Evolutionary conservation across 2,329 filamentous ascomycete genomes (phyloP).

Genomic region (Penicillium sp.): DNA sequence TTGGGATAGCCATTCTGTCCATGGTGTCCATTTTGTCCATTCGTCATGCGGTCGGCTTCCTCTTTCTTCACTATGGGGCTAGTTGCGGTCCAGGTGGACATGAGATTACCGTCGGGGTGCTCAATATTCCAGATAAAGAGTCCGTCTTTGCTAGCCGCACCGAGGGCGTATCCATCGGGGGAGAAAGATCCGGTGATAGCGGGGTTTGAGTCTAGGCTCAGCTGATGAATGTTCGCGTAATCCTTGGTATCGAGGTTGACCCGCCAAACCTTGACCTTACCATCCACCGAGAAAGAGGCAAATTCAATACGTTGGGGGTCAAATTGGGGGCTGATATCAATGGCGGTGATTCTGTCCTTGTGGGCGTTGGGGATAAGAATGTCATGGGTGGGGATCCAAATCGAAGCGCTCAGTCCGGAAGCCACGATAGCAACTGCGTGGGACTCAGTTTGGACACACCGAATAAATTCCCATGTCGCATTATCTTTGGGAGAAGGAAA

Average conservation of each 20-base stretch:
- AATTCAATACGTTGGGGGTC: constrained; percentile 35
- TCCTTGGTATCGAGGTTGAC: constrained; percentile 39
- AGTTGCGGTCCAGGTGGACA: constrained; percentile 42
- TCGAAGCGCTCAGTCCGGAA: constrained; percentile 35
- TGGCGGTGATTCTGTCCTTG: constrained; percentile 43
- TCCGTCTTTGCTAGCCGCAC: constrained; percentile 44
- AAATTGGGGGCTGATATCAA: constrained; percentile 41
- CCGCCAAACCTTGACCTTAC: constrained; percentile 47
- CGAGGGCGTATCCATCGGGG: constrained; percentile 47
- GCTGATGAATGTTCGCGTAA: constrained; percentile 37
- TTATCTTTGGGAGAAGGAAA: constrained; percentile 30
- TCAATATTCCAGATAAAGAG: constrained; percentile 50
- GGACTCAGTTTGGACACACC: constrained; percentile 29
- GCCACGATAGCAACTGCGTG: constrained; percentile 41
- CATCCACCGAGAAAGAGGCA: constrained; percentile 47
- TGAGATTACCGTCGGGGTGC: constrained; percentile 39
- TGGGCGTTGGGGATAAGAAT: constrained; percentile 41
- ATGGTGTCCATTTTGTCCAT: constrained; percentile 36
- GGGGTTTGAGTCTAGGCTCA: constrained; percentile 39
- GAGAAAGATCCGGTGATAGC: constrained; percentile 46
- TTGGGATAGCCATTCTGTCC: constrained; percentile 35
- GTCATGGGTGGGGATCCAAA: constrained; percentile 49
- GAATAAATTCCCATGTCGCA: constrained; percentile 44
- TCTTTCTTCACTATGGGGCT: constrained; percentile 32
- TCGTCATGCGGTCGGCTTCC: constrained; percentile 31